A percentile compares a stretch with the other conserved stretches of the same genome.
phyloP scores from a whole-genome alignment of 1,139 yeast genomes.

The Debaryomyces robertsiae region DNA sequence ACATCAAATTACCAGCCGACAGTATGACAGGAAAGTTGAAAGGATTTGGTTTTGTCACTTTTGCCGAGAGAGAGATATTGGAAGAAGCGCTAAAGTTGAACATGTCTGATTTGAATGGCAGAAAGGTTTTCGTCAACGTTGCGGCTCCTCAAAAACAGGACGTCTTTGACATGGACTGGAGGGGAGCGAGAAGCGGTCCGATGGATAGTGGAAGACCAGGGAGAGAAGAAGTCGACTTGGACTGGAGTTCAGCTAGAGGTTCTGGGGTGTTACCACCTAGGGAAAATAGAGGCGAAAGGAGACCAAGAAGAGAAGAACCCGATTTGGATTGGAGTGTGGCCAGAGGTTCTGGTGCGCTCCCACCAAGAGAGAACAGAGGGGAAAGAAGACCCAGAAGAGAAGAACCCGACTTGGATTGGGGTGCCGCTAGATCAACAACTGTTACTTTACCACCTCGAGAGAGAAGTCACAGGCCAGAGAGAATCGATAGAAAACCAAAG shows the following conservation, averaged over 20 bases:
- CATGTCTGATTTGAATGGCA: constrained; percentile 66
- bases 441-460: constrained; percentile 42
- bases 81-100: constrained; percentile 71
- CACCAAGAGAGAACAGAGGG: constrained; percentile 41
- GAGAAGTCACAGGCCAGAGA: constrained; percentile 27
- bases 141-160: constrained; percentile 80
- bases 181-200: constrained; percentile 44
- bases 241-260: constrained; percentile 21
- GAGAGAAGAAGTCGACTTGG: constrained; percentile 33
- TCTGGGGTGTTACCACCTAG: constrained; percentile 37
- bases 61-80: constrained; percentile 63
- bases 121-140: constrained; percentile 81
- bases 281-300: constrained; percentile 31
- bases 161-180: constrained; percentile 50
- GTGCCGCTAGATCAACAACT: constrained; percentile 48
- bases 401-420: constrained; percentile 64
- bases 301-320: constrained; percentile 49
- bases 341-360: constrained; percentile 35
- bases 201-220: constrained; percentile 30
- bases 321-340: constrained; percentile 62
- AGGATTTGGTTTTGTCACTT: constrained; percentile 89
- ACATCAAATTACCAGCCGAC: constrained; percentile 74
- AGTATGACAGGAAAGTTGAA: constrained; percentile 62
- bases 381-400: constrained; percentile 45
- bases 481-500: constrained; percentile 31